Conservation (phyloP, 2,329 filamentous ascomycete genomes). For the Fusarium sp. region DNA sequence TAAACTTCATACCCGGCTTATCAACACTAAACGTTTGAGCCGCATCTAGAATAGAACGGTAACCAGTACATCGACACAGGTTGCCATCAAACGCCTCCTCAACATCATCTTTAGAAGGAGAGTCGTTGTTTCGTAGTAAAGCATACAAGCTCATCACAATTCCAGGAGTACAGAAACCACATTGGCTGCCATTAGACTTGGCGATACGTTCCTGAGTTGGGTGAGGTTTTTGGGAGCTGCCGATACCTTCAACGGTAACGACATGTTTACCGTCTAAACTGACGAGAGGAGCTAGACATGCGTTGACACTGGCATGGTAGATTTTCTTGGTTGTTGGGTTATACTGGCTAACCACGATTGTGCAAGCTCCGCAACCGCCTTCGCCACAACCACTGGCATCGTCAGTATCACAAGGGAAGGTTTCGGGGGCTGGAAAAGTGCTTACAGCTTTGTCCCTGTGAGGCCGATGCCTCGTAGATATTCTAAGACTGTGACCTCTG, state of each 20-base stretch:
- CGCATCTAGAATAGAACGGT: slow-evolving; percentile 92
- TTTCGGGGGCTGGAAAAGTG: slow-evolving; percentile 33
- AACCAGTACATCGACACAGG: slow-evolving; percentile 94
- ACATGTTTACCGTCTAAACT: slow-evolving; percentile 98
- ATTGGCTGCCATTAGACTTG: slow-evolving; percentile 92
- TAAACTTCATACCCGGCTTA: slow-evolving; percentile 59
- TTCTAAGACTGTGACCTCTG: slow-evolving; percentile 90
- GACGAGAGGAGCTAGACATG: slow-evolving; percentile 90
- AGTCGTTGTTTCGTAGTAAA: slow-evolving; percentile 83
- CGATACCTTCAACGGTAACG: slow-evolving; percentile 96
- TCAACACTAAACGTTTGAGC: slow-evolving; percentile 85
- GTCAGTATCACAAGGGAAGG: slow-evolving; percentile 7
- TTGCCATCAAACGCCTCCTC: slow-evolving; percentile 99
- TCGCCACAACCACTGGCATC: slow-evolving; percentile 82
- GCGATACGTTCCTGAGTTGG: slow-evolving; percentile 92
- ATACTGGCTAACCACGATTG: slow-evolving; percentile 91
- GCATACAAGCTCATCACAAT: slow-evolving; percentile 99
- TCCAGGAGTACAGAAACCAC: slow-evolving; percentile 93
- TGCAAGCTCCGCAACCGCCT: slow-evolving; percentile 96
- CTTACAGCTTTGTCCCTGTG: slow-evolving; percentile 89
- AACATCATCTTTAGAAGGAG: slow-evolving; percentile 82
- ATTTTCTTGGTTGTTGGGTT: slow-evolving; percentile 93
- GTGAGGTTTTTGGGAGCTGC: slow-evolving; percentile 86
- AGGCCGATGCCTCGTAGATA: slow-evolving; percentile 93
- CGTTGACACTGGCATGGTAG: slow-evolving; percentile 97